phyloP scores from a whole-genome alignment of 495 filamentous ascomycete species.

The Tuber brumale region DNA sequence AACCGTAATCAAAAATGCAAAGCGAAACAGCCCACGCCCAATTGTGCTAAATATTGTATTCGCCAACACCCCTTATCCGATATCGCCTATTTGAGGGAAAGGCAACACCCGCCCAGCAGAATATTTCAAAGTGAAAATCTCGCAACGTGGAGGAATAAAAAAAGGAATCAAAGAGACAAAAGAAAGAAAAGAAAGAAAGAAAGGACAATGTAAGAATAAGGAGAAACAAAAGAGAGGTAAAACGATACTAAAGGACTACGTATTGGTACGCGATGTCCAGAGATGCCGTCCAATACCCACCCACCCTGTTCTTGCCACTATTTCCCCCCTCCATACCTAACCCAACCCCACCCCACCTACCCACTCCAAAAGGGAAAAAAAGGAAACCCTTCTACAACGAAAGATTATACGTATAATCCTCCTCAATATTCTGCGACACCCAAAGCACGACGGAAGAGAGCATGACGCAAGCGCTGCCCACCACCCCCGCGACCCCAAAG shows the following conservation, averaged over 20 bases:
- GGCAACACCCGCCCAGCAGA: not conserved
- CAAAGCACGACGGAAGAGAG: conserved; percentile 81
- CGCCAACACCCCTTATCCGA: not conserved
- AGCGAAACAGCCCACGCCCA: not conserved
- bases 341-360: not conserved
- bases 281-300: not conserved
- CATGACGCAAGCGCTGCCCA: conserved; percentile 82
- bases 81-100: not conserved
- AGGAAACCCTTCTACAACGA: conserved; percentile 53
- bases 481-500: conserved; percentile 89
- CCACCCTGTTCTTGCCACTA: not conserved
- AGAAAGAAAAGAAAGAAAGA: conserved; percentile 4
- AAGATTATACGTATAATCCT: conserved; percentile 95
- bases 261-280: not conserved
- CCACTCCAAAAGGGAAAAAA: not conserved
- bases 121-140: not conserved
- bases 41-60: not conserved
- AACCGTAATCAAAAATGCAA: not conserved
- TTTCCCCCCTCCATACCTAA: not conserved
- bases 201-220: not conserved
- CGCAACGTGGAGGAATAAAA: not conserved
- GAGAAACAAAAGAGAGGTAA: conserved; percentile 1
- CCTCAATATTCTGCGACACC: conserved; percentile 98
- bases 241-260: not conserved
- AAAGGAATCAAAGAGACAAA: not conserved